A percentile compares a stretch with the other conserved stretches of the same genome.
These are phyloP conservation scores for Aspergillus hiratsukae DNA, from an alignment of 2,329 filamentous ascomycete species.

Conservation along the genomic window DNA sequence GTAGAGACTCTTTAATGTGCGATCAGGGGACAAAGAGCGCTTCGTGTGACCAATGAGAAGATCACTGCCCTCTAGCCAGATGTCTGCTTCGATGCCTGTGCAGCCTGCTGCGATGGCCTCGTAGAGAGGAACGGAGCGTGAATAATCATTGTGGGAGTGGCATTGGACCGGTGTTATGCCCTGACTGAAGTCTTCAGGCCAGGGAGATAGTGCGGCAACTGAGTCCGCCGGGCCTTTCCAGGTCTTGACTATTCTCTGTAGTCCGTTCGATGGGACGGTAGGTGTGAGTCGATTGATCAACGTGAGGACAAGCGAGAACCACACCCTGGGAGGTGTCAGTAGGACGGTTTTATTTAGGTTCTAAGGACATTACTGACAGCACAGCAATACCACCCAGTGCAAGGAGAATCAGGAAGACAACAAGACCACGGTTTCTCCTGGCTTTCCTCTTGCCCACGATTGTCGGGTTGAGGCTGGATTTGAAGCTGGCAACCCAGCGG, in stretches of 20 bases:
- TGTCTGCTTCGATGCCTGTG: conserved; percentile 44
- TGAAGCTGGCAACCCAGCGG: background rate
- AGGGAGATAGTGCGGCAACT: background rate
- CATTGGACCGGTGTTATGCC: conserved; percentile 9
- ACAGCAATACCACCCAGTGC: background rate
- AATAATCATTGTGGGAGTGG: conserved; percentile 45
- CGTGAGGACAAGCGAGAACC: background rate
- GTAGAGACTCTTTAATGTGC: background rate
- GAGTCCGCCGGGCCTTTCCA: background rate
- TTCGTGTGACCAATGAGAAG: background rate
- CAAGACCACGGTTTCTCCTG: background rate
- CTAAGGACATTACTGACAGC: background rate
- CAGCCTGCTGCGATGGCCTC: conserved; percentile 38
- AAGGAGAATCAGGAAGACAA: background rate
- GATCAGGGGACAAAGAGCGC: background rate
- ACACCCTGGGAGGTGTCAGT: background rate
- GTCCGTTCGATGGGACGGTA: background rate
- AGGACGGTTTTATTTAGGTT: background rate
- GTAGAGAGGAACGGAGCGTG: conserved; percentile 37
- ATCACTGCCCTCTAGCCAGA: conserved; percentile 30
- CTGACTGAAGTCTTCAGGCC: background rate
- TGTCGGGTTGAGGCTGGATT: background rate
- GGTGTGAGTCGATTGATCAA: background rate
- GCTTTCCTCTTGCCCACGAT: background rate
- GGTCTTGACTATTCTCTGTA: background rate